Base-by-base conservation (phyloP, 495 filamentous ascomycete species). In the Thermochaetoides thermophila region DNA sequence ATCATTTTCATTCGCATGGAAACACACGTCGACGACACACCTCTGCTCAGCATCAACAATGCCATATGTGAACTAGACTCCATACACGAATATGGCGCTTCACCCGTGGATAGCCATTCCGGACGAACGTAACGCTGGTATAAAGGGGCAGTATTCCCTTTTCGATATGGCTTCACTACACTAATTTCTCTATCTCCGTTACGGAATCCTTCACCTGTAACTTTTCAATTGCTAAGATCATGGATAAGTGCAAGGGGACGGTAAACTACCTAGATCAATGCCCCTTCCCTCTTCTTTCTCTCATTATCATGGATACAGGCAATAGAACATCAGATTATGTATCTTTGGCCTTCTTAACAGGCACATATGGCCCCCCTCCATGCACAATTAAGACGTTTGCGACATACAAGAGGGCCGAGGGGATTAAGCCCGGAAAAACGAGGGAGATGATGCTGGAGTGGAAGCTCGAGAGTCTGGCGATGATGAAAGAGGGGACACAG, bases 341-440 rank as follows among this genome's bases (percentile, higher is more conserved):
- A 0, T 66, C 61, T 5, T 58, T 82, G 29, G 55, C 52, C 0
- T 82, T 76, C 47, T 39, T 66, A 11, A 56, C 66, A 14, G 70
- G 64, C 2, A 60, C 60, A 4, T 56, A 57, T 26, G 78, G 78
- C 0, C 76, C 75, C 0, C 40, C 45, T 31, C 78, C 76, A 3
- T 58, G 70, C 33, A 75, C 78, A 5, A 68, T 69, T 38, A 81
- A 81, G 50, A 65, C 64, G 46, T 59, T 81, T 0, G 71, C 71
- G 3, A 62, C 68, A 0, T 83, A 76, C 36, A 57, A 61, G 10
- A 61, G 78, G 11, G 38, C 78, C 6, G 52, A 53, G 4, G 49
- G 37, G 0, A 39, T 82, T 29, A 31, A 53, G 17, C 48, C 64
- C 0, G 63, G 61, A 0, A 30, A 47, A 6, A 52, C 51, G 1